Percentiles rank a stretch among this genome's conserved stretches.
Conservation (phyloP, 2,329 filamentous ascomycete species). For the Epichloe brachyelytri region DNA sequence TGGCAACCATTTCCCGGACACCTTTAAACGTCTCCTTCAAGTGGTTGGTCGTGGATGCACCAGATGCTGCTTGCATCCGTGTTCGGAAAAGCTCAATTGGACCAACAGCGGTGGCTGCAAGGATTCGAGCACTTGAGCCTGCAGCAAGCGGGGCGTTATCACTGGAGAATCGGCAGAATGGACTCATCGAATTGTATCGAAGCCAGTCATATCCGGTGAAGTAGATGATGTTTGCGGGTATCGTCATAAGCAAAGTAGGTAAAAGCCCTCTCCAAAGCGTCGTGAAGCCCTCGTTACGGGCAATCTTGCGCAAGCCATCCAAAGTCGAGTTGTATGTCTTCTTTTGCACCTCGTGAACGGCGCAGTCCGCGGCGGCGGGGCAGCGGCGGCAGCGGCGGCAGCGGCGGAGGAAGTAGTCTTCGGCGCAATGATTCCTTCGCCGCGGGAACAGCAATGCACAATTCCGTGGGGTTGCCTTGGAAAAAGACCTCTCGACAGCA, state of each 20-base stretch:
- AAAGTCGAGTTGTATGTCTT: slow-evolving; percentile 81
- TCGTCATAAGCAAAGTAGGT: slow-evolving; percentile 87
- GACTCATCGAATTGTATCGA: slow-evolving; percentile 59
- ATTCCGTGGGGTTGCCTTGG: slow-evolving; percentile 70
- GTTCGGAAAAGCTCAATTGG: slow-evolving; percentile 93
- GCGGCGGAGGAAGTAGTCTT: slow-evolving; percentile 31
- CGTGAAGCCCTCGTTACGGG: slow-evolving; percentile 74
- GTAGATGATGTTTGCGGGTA: slow-evolving; percentile 95
- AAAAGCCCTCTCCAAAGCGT: slow-evolving; percentile 88
- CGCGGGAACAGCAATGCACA: slow-evolving; percentile 60
- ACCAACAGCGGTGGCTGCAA: slow-evolving; percentile 72
- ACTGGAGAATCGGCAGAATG: slow-evolving; percentile 53
- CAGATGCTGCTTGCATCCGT: slow-evolving; percentile 67
- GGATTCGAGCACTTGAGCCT: slow-evolving; percentile 62
- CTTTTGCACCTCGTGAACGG: slow-evolving; percentile 74
- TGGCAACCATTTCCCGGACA: slow-evolving; percentile 64
- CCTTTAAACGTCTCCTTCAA: slow-evolving; percentile 68
- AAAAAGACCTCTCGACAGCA: slow-evolving; percentile 98
- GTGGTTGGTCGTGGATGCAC: slow-evolving; percentile 48
- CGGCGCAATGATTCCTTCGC: slow-evolving; percentile 25
- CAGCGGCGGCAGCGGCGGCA: slow-evolving; percentile 29
- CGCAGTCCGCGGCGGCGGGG: slow-evolving; percentile 57
- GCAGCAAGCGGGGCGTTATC: slow-evolving; percentile 68
- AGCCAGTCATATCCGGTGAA: slow-evolving; percentile 97
- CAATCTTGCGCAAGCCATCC: slow-evolving; percentile 88